Conservation (phyloP, 768 basidiomycete genomes). For the Lentinula edodes region DNA sequence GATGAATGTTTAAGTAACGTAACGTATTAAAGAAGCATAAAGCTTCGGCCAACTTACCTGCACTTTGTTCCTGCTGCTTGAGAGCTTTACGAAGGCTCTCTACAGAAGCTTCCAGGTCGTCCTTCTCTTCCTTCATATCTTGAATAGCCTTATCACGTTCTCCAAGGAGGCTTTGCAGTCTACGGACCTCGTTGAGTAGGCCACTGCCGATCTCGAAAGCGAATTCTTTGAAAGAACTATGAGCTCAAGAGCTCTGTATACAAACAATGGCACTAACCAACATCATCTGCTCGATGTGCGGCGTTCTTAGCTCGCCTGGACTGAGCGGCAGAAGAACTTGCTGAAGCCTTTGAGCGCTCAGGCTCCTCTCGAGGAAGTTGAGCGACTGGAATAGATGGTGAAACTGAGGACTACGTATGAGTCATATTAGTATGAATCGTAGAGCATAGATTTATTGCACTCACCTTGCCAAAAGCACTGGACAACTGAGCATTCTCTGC, state of each 20-base stretch:
- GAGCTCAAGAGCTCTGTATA: conserved; percentile 1
- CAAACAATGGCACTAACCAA: conserved; percentile 49
- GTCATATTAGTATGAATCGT: not conserved
- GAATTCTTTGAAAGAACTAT: conserved; percentile 52
- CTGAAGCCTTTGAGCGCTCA: conserved; percentile 55
- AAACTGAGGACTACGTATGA: not conserved
- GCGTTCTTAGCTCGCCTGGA: conserved; percentile 89
- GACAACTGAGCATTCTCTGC: conserved; percentile 73
- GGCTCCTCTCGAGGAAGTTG: conserved; percentile 57
- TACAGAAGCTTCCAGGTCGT: conserved; percentile 75
- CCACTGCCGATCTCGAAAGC: conserved; percentile 97
- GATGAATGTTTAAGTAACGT: conserved; percentile 3
- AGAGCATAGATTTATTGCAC: conserved; percentile 14
- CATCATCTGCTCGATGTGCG: conserved; percentile 84
- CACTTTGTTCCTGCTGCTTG: conserved; percentile 73
- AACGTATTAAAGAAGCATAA: conserved; percentile 3
- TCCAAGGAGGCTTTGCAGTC: conserved; percentile 83
- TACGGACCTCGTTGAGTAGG: conserved; percentile 83
- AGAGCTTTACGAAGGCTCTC: conserved; percentile 71
- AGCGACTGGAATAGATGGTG: conserved; percentile 37
- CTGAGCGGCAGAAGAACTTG: conserved; percentile 75
- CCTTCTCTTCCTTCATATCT: conserved; percentile 88
- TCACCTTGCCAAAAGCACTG: conserved; percentile 63
- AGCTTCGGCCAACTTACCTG: conserved; percentile 43
- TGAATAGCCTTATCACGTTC: conserved; percentile 92